Evolutionary conservation across 768 basidiomycete species (phyloP).

Genomic region (Collybia sordida): DNA sequence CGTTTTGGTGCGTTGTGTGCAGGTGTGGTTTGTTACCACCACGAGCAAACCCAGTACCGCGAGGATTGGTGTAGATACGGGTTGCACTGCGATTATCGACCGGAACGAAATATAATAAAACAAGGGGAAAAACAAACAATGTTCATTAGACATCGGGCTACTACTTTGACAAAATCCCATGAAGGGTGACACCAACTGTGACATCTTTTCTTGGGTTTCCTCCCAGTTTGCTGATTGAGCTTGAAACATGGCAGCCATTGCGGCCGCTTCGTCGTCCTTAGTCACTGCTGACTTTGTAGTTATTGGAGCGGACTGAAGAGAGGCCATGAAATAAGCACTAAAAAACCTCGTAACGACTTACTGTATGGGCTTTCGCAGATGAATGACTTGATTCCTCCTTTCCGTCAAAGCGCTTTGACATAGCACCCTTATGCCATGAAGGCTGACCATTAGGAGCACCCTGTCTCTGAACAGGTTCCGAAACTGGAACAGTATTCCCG

Average conservation of each 20-base stretch:
- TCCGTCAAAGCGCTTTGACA: slow-evolving; percentile 89
- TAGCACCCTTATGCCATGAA: slow-evolving; percentile 69
- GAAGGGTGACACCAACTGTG: slow-evolving; percentile 85
- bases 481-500: slow-evolving; percentile 41
- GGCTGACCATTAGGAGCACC: slow-evolving; percentile 32
- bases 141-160: slow-evolving; percentile 75
- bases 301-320: slow-evolving; percentile 23
- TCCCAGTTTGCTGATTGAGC: slow-evolving; percentile 95
- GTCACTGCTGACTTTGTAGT: slow-evolving; percentile 39
- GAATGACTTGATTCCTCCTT: slow-evolving; percentile 58
- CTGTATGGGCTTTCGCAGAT: slow-evolving; percentile 32
- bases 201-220: slow-evolving; percentile 99
- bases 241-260: slow-evolving; percentile 98
- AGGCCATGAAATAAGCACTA: slow-evolving; percentile 3
- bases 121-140: slow-evolving; percentile 30
- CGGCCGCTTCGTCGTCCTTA: slow-evolving; percentile 85
- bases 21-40: slow-evolving; percentile 56
- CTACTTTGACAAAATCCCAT: slow-evolving; percentile 61
- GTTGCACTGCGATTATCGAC: slow-evolving; percentile 60
- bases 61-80: slow-evolving; percentile 64
- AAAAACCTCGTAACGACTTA: slow-evolving; percentile 17
- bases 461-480: slow-evolving; percentile 42
- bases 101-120: slow-evolving; percentile 19
- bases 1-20: slow-evolving; percentile 39
- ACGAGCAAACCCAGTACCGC: slow-evolving; percentile 62